Conservation (phyloP, 768 basidiomycete species). For the Thelephora aurantiotincta region DNA sequence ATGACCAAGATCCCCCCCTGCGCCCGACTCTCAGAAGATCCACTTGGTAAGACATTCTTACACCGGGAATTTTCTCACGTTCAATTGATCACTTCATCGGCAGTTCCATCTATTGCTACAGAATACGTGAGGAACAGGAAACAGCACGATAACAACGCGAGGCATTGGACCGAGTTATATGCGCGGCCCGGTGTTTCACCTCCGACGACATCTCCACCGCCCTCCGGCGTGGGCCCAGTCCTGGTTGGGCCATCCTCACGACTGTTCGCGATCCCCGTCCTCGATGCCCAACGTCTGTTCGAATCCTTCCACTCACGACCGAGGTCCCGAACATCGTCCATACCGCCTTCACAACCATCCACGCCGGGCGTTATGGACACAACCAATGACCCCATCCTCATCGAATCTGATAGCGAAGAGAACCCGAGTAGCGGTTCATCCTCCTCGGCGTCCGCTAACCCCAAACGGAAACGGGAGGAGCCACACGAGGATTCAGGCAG, state of each 20-base stretch:
- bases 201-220: slow-evolving; percentile 11
- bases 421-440: neutral
- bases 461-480: slow-evolving; percentile 9
- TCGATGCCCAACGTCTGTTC: neutral
- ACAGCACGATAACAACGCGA: slow-evolving; percentile 64
- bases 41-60: slow-evolving; percentile 34
- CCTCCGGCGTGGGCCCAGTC: neutral
- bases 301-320: neutral
- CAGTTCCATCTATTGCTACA: slow-evolving; percentile 60
- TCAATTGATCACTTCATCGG: neutral
- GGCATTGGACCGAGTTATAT: slow-evolving; percentile 63
- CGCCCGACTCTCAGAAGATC: slow-evolving; percentile 37
- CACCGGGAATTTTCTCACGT: neutral
- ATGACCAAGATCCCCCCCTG: slow-evolving; percentile 3
- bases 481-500: slow-evolving; percentile 5
- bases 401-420: slow-evolving; percentile 13
- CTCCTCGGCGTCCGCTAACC: slow-evolving; percentile 6
- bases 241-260: slow-evolving; percentile 7
- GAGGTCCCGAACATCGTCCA: neutral
- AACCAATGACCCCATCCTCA: slow-evolving; percentile 1
- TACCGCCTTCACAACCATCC: slow-evolving; percentile 2
- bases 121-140: slow-evolving; percentile 53
- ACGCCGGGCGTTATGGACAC: slow-evolving; percentile 9
- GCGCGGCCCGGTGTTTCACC: slow-evolving; percentile 35
- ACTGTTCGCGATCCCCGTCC: neutral